phyloP scores from a whole-genome alignment of 331 rosid species.

The Acacia concinna region DNA sequence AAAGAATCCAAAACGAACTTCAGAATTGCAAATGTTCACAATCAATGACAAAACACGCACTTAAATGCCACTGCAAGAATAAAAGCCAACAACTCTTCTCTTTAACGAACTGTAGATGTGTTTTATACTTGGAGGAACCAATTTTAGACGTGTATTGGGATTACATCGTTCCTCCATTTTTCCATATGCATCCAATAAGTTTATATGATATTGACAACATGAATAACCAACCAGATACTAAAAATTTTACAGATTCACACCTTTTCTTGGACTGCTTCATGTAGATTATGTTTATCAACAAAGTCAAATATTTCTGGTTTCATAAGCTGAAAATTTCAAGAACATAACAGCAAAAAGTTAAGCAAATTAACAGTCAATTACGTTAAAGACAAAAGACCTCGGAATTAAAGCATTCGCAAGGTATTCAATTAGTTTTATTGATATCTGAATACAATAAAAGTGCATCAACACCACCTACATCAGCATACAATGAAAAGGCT shows the following conservation, averaged over 20 bases:
- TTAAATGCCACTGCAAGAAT: slow-evolving; percentile 18
- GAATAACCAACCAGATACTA: slow-evolving; percentile 17
- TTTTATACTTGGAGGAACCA: neutral
- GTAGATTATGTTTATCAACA: slow-evolving; percentile 78
- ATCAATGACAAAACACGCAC: neutral
- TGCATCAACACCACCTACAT: slow-evolving; percentile 64
- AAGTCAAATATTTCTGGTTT: slow-evolving; percentile 92
- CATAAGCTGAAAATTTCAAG: slow-evolving; percentile 69
- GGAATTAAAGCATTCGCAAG: slow-evolving; percentile 16
- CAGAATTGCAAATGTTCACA: neutral
- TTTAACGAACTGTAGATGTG: slow-evolving; percentile 11
- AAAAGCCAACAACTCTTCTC: slow-evolving; percentile 15
- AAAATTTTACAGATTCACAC: slow-evolving; percentile 44
- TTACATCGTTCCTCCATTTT: neutral
- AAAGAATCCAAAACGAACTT: slow-evolving; percentile 5
- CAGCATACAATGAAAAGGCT: slow-evolving; percentile 89
- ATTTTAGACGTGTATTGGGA: neutral
- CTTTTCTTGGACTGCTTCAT: slow-evolving; percentile 81
- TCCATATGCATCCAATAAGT: neutral
- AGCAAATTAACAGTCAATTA: slow-evolving; percentile 22
- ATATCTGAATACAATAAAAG: slow-evolving; percentile 22
- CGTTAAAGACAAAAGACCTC: slow-evolving; percentile 11
- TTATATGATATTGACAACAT: neutral
- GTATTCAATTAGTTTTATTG: slow-evolving; percentile 13
- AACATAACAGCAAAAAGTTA: neutral